A percentile compares a stretch with the other conserved stretches of the same genome.
These are phyloP conservation scores for Candida sphagnicola DNA, from an alignment of 805 yeast species.

Conservation along the genomic window DNA sequence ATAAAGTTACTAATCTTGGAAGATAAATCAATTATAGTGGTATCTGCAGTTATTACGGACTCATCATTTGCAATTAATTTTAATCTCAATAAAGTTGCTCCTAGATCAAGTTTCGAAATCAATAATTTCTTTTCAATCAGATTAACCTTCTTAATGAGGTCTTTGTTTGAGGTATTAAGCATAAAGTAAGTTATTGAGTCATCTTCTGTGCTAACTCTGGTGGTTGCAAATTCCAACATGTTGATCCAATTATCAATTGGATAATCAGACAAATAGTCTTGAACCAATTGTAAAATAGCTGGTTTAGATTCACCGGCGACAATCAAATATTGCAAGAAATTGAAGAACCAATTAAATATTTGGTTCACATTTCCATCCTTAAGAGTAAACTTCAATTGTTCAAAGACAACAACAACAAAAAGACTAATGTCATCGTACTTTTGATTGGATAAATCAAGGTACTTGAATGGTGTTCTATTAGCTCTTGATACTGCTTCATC, in stretches of 20 bases:
- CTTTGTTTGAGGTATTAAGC: slow-evolving; percentile 9
- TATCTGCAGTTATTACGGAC: slow-evolving; percentile 15
- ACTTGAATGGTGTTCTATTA: slow-evolving; percentile 76
- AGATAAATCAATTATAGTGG: slow-evolving; percentile 31
- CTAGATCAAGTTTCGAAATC: slow-evolving; percentile 44
- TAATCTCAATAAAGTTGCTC: slow-evolving; percentile 44
- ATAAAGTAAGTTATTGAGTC: slow-evolving; percentile 11
- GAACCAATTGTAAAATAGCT: slow-evolving; percentile 14
- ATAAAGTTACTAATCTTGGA: slow-evolving; percentile 42
- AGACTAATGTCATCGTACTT: slow-evolving; percentile 27
- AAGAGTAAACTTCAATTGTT: slow-evolving; percentile 62
- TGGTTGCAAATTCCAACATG: slow-evolving; percentile 1
- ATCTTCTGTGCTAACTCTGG: background rate
- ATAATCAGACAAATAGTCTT: slow-evolving; percentile 3
- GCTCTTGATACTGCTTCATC: slow-evolving; percentile 77
- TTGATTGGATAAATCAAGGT: slow-evolving; percentile 52
- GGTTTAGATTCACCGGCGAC: slow-evolving; percentile 57
- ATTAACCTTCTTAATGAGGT: slow-evolving; percentile 1
- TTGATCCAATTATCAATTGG: slow-evolving; percentile 5
- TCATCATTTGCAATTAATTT: slow-evolving; percentile 21
- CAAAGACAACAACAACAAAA: slow-evolving; percentile 42
- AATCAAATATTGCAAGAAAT: slow-evolving; percentile 43
- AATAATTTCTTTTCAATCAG: slow-evolving; percentile 30
- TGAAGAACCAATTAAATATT: slow-evolving; percentile 45
- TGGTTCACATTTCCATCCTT: slow-evolving; percentile 17